phyloP scores from a whole-genome alignment of 306 rosid genomes.

The Oxytropis ochrocephala region DNA sequence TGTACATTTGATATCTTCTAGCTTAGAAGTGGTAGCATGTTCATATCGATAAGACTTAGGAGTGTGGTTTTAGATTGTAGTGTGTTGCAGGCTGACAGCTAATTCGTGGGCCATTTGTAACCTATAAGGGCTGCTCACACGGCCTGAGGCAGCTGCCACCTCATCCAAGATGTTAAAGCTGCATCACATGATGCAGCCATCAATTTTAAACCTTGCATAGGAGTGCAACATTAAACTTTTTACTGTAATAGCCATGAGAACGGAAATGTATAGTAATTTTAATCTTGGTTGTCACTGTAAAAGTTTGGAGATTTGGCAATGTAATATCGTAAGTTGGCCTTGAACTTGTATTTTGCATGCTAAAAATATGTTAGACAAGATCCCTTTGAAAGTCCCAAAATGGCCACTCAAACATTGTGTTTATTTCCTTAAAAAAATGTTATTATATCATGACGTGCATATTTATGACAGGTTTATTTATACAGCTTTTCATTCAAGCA shows the following conservation, averaged over 20 bases:
- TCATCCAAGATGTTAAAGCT: not conserved
- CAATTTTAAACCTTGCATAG: not conserved
- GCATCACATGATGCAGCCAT: not conserved
- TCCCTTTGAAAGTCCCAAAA: not conserved
- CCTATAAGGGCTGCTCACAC: not conserved
- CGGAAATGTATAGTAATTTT: not conserved
- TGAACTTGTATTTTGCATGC: not conserved
- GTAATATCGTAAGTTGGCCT: not conserved
- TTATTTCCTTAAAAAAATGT: not conserved
- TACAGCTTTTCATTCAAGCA: not conserved
- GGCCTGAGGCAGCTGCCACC: not conserved
- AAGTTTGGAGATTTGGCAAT: not conserved
- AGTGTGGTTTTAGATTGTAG: not conserved
- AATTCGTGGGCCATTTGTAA: not conserved
- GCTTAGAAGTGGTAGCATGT: conserved; percentile 1
- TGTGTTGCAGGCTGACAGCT: not conserved
- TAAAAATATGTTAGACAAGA: not conserved
- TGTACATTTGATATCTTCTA: not conserved
- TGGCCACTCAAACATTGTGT: not conserved
- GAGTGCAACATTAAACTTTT: not conserved
- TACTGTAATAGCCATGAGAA: not conserved
- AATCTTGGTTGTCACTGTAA: not conserved
- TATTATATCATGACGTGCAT: not conserved
- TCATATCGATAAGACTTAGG: not conserved
- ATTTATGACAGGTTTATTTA: not conserved